Conservation (phyloP, 805 yeast species). For the Teunomyces stri region DNA sequence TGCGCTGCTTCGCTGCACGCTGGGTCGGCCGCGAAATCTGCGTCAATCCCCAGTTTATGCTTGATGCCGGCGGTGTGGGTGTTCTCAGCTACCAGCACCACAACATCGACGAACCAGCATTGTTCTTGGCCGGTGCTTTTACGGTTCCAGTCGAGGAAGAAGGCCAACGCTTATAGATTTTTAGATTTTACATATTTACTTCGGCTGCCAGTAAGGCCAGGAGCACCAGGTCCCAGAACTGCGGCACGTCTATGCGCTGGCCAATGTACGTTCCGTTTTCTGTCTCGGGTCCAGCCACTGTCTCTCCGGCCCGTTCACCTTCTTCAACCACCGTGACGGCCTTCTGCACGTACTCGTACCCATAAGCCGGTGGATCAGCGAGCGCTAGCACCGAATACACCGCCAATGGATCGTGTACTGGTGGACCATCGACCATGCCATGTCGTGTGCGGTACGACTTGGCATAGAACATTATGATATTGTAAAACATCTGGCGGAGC, state of each 20-base stretch:
- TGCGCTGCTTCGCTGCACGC: conserved; percentile 84
- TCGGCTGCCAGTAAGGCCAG: background rate
- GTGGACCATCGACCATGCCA: conserved; percentile 53
- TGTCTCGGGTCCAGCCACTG: conserved; percentile 9
- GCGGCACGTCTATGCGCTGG: conserved; percentile 5
- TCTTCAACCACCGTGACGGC: conserved; percentile 21
- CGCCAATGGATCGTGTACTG: conserved; percentile 80
- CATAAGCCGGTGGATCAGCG: conserved; percentile 22
- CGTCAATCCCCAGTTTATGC: conserved; percentile 72
- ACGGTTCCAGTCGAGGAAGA: conserved; percentile 65
- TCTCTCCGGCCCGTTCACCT: conserved; percentile 34
- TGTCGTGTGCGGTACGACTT: conserved; percentile 12
- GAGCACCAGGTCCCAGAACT: conserved; percentile 11
- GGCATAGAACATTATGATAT: conserved; percentile 22
- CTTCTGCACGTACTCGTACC: conserved; percentile 25
- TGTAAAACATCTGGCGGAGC: conserved; percentile 22
- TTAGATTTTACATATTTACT: background rate
- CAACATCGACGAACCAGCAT: conserved; percentile 81
- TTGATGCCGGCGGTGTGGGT: conserved; percentile 96
- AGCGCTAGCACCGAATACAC: conserved; percentile 56
- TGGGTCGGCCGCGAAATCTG: conserved; percentile 69
- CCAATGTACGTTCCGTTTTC: conserved; percentile 8
- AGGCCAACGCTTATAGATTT: conserved; percentile 20
- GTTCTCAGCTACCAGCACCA: conserved; percentile 88
- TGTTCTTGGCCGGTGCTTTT: conserved; percentile 81